These are phyloP conservation scores for Pterulicium gracile DNA, from an alignment of 1,284 basidiomycete genomes.

Conservation along the genomic window DNA sequence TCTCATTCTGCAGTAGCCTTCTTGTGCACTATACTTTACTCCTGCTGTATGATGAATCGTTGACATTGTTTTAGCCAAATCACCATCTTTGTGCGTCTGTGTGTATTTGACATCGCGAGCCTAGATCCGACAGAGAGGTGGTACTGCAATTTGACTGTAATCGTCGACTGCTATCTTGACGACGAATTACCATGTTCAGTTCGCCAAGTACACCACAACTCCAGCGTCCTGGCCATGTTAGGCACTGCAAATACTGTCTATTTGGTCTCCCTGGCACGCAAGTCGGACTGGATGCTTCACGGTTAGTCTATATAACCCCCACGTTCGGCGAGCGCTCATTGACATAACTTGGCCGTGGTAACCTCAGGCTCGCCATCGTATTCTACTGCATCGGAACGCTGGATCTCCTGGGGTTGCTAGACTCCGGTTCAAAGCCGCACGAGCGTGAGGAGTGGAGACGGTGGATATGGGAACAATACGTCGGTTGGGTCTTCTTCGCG, in stretches of 20 bases:
- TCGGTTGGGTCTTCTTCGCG: slow-evolving; percentile 34
- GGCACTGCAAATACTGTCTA: slow-evolving; percentile 46
- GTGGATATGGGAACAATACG: slow-evolving; percentile 87
- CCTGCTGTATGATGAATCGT: background rate
- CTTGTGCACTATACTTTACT: background rate
- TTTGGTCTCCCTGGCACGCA: slow-evolving; percentile 42
- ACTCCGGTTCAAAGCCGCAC: slow-evolving; percentile 31
- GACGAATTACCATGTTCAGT: background rate
- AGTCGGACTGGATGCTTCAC: slow-evolving; percentile 44
- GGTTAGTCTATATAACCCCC: slow-evolving; percentile 24
- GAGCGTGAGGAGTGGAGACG: slow-evolving; percentile 59
- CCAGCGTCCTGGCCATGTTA: slow-evolving; percentile 32
- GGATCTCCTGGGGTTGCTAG: slow-evolving; percentile 55
- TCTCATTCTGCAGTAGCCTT: background rate
- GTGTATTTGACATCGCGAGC: background rate
- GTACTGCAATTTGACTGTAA: background rate
- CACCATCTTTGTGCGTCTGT: too few species aligned
- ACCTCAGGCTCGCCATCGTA: slow-evolving; percentile 65
- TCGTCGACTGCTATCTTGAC: too few species aligned
- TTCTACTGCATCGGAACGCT: slow-evolving; percentile 79
- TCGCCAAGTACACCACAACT: slow-evolving; percentile 16
- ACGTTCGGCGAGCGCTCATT: too few species aligned
- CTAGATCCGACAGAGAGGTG: background rate
- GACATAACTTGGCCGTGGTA: too few species aligned
- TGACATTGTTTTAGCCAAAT: background rate